Evolutionary conservation across 306 rosid genomes (phyloP).

Genomic region (Vicia villosa): DNA sequence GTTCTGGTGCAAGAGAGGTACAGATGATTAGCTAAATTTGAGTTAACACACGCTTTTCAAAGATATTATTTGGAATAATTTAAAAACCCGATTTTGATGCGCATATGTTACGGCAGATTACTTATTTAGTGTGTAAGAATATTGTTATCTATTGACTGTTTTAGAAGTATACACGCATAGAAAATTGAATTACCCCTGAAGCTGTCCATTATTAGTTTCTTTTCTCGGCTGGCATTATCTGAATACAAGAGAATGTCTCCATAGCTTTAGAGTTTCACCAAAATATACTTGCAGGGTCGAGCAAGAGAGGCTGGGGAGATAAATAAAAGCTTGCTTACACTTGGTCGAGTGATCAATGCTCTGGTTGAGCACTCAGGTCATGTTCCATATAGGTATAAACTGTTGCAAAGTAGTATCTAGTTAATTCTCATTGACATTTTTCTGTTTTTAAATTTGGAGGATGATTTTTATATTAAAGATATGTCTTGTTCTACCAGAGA

Average conservation of each 20-base stretch:
- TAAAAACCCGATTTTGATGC: constrained; percentile 20
- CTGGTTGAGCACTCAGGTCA: constrained; percentile 99
- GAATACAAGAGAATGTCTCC: neutral
- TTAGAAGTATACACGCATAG: neutral
- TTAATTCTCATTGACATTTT: constrained; percentile 2
- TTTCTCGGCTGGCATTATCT: constrained; percentile 10
- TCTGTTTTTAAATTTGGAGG: constrained; percentile 11
- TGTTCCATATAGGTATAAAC: constrained; percentile 84
- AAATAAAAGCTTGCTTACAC: constrained; percentile 95
- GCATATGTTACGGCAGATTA: constrained; percentile 1
- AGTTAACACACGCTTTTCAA: constrained; percentile 19
- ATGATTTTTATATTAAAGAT: constrained; percentile 26
- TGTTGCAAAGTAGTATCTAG: constrained; percentile 20
- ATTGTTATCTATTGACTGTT: neutral
- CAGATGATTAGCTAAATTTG: constrained; percentile 27
- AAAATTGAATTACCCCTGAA: neutral
- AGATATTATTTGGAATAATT: constrained; percentile 27
- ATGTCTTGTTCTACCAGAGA: constrained; percentile 67
- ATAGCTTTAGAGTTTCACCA: constrained; percentile 28
- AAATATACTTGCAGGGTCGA: constrained; percentile 79
- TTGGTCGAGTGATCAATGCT: constrained; percentile 96
- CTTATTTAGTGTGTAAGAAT: constrained; percentile 18
- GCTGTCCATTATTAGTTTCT: neutral
- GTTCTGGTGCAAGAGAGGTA: constrained; percentile 99
- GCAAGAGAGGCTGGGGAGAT: constrained; percentile 99